Conservation (phyloP, 768 basidiomycete genomes). For the Strobilomyces dryophilus region DNA sequence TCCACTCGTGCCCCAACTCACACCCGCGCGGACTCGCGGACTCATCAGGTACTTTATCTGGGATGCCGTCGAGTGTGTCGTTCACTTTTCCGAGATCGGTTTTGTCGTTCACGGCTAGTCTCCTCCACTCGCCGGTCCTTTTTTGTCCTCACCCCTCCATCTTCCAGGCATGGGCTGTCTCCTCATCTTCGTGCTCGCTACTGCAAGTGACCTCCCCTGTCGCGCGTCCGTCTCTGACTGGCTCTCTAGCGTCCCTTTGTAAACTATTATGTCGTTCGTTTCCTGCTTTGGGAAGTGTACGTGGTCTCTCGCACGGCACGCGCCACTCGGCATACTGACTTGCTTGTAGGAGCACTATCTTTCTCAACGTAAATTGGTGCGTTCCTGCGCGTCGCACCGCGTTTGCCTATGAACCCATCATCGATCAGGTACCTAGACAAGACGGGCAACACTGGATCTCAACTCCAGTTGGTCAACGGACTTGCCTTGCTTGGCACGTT, state of each 20-base stretch:
- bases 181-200: constrained; percentile 61
- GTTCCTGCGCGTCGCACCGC: constrained; percentile 8
- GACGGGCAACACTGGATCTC: constrained; percentile 64
- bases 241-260: constrained; percentile 62
- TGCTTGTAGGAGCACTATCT: constrained; percentile 65
- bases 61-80: constrained; percentile 69
- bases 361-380: constrained; percentile 86
- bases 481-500: constrained; percentile 62
- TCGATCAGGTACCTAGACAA: constrained; percentile 69
- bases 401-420: background rate
- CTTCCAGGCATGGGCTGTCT: constrained; percentile 58
- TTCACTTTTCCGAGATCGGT: constrained; percentile 66
- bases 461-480: constrained; percentile 69
- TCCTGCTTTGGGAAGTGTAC: constrained; percentile 79
- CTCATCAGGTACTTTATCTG: constrained; percentile 69
- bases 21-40: background rate
- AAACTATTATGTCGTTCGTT: constrained; percentile 73
- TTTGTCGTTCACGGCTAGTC: constrained; percentile 71
- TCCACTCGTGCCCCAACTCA: constrained; percentile 10
- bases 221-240: constrained; percentile 5
- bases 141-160: background rate
- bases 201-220: constrained; percentile 43
- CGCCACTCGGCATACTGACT: constrained; percentile 2
- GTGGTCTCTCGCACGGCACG: constrained; percentile 17
- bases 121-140: background rate